Conservation (phyloP, 202 grass and related monocot genomes). For the Setaria italica region DNA sequence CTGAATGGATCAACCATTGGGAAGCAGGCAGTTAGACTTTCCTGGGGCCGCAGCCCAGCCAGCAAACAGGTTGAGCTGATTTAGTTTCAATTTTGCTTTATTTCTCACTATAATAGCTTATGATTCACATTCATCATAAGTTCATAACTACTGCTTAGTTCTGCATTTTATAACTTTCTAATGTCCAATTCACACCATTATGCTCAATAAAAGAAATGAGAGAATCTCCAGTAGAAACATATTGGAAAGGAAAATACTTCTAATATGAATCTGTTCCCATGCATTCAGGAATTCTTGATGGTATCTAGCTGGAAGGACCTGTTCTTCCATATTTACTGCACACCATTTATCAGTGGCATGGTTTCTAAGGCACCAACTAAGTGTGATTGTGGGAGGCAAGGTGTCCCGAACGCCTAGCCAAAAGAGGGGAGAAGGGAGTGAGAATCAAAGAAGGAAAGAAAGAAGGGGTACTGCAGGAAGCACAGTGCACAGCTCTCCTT, state of each 20-base stretch:
- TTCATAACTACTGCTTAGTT: background rate
- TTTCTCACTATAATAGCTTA: background rate
- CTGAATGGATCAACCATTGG: slow-evolving; percentile 73
- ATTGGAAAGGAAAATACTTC: background rate
- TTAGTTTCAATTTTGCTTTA: slow-evolving; percentile 22
- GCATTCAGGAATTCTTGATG: background rate
- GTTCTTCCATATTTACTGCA: background rate
- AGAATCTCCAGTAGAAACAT: background rate
- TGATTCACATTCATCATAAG: background rate
- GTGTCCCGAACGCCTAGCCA: background rate
- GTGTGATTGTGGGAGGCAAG: background rate
- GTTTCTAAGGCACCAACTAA: background rate
- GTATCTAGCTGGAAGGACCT: background rate
- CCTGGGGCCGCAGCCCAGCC: slow-evolving; percentile 74
- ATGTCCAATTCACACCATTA: background rate
- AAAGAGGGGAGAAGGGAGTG: background rate
- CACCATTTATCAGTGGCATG: background rate
- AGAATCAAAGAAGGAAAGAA: background rate
- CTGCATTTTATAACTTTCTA: background rate
- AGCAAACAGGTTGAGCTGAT: slow-evolving; percentile 66
- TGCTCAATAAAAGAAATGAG: background rate
- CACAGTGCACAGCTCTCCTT: background rate
- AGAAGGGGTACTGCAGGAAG: background rate
- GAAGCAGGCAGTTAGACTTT: slow-evolving; percentile 70
- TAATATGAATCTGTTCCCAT: background rate